Conservation (phyloP, 139 green algal genomes). For the Closterium sp. region DNA sequence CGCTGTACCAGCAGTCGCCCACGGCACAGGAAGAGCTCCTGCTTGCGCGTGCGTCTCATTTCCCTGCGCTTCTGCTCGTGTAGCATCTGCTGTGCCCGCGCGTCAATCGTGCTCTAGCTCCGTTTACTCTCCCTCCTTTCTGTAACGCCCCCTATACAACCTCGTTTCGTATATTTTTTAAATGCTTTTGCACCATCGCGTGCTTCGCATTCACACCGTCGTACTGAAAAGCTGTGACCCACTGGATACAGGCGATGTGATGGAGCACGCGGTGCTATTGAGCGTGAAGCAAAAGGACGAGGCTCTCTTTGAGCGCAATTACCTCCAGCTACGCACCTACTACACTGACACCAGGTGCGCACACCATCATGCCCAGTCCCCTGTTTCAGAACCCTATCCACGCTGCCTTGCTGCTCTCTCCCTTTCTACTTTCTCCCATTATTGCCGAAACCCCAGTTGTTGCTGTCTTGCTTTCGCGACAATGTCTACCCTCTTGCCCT, state of each 20-base stretch:
- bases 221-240: not conserved
- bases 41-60: conserved; percentile 22
- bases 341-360: conserved; percentile 80
- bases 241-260: conserved; percentile 69
- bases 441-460: not conserved
- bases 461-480: not conserved
- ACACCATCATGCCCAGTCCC: not conserved
- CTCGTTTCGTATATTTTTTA: too few relatives aligned
- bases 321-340: conserved; percentile 82
- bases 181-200: not conserved
- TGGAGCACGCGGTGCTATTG: conserved; percentile 85
- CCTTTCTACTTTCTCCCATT: not conserved
- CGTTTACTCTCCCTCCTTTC: not conserved
- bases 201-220: not conserved
- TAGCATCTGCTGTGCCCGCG: not conserved
- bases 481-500: too few relatives aligned
- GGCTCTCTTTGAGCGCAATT: conserved; percentile 83
- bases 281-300: conserved; percentile 77
- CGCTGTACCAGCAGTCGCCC: conserved; percentile 28
- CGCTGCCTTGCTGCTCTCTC: not conserved
- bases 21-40: conserved; percentile 44
- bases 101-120: not conserved
- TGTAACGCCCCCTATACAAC: not conserved
- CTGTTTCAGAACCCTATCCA: not conserved
- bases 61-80: not conserved